Evolutionary conservation across 352 stramenopile genomes (phyloP).

Genomic region (Pythium brachiatum): DNA sequence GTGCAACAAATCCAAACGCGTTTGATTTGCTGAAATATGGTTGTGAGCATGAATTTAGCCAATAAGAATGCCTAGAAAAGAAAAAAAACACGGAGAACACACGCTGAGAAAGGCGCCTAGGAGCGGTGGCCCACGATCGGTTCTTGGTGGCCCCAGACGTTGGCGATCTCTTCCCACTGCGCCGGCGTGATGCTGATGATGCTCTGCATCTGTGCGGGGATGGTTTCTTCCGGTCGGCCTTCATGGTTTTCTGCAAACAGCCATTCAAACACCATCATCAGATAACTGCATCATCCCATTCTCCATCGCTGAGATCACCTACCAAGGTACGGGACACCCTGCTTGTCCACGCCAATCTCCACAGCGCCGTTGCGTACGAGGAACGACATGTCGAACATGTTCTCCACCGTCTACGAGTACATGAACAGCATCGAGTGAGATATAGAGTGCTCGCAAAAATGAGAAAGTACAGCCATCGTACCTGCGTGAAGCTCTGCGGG

Average conservation of each 20-base stretch:
- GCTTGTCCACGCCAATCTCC: conserved; percentile 61
- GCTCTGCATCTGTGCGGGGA: conserved; percentile 63
- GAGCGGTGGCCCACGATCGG: conserved; percentile 65
- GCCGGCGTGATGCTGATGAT: conserved; percentile 80
- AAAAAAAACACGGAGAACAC: no score
- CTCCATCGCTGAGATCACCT: conserved; percentile 9
- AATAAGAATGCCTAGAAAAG: not conserved
- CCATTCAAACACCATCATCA: not conserved
- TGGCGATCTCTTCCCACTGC: conserved; percentile 62
- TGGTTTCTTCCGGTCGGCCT: conserved; percentile 39
- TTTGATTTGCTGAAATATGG: conserved; percentile 1
- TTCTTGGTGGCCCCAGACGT: conserved; percentile 38
- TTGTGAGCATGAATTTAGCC: not conserved
- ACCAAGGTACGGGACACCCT: conserved; percentile 67
- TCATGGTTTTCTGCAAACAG: conserved; percentile 56
- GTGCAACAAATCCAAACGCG: no score
- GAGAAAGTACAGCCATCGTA: conserved; percentile 11
- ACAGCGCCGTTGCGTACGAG: conserved; percentile 68
- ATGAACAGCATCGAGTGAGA: not conserved
- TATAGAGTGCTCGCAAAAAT: not conserved
- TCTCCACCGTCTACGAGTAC: conserved; percentile 65
- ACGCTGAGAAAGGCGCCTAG: conserved; percentile 12
- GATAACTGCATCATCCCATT: not conserved
- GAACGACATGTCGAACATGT: conserved; percentile 84
- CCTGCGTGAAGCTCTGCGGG: conserved; percentile 74